A percentile compares a stretch with the other conserved stretches of the same genome.
Evolutionary conservation across 2,329 filamentous ascomycete species (phyloP).

Genomic region (Ceratocystis cacaofunesta): DNA sequence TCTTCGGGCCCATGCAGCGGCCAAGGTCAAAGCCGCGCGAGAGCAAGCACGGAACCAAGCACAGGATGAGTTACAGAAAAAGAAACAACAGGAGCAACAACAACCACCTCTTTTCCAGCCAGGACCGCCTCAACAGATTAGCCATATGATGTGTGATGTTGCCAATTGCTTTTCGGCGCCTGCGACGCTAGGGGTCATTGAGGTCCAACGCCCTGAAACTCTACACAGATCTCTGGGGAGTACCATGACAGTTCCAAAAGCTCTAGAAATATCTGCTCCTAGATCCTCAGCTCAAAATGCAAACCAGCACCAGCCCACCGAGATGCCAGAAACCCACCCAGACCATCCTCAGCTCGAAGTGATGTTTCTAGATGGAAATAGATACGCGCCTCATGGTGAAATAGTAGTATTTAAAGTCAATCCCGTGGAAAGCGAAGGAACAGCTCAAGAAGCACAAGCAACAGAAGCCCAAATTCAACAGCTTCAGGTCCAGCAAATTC

Average conservation of each 20-base stretch:
- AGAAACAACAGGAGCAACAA: not conserved
- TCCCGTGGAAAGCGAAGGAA: no score
- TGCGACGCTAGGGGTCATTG: not conserved
- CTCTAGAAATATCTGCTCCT: no score
- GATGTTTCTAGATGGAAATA: no score
- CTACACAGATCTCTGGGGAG: not conserved
- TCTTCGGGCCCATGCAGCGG: not conserved
- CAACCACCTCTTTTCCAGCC: not conserved
- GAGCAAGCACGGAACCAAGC: not conserved
- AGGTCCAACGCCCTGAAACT: not conserved
- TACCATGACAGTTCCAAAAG: not conserved
- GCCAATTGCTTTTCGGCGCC: not conserved
- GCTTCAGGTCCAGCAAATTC: not conserved
- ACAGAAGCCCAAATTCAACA: not conserved
- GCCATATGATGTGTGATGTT: not conserved
- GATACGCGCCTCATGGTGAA: no score
- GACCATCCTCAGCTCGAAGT: no score
- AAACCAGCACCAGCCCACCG: no score
- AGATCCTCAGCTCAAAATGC: no score
- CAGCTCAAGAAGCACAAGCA: not conserved
- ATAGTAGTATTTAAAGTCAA: no score
- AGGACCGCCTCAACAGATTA: not conserved
- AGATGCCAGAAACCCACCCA: no score
- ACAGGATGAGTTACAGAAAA: not conserved
- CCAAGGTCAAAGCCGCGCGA: not conserved